Evolutionary conservation across 1,139 yeast genomes (phyloP), one percentile per base, ranked within the genome.

Genomic region (Lodderomyces parapsilosis): DNA sequence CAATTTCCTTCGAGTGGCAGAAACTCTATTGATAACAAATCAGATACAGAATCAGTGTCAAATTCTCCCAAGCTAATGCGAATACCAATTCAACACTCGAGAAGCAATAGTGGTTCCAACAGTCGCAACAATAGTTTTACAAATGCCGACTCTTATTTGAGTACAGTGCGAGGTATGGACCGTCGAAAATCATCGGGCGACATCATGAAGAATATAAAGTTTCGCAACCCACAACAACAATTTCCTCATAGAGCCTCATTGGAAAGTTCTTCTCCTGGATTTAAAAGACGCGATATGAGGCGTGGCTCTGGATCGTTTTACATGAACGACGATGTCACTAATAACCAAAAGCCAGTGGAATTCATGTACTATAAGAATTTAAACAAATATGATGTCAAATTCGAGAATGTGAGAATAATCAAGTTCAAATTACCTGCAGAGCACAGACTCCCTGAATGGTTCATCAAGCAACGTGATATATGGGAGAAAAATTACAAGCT

Each of bases 371-470:
- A 74, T 54, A 67, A 63, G 49, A 68, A 66, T 42, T 47, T 63
- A 36, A 59, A 61, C 43, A 62, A 62, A 49, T 53, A 58, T 41
- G 58, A 63, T 6, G 56, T 57, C 36, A 58, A 58, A 27, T 68
- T 60, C 49, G 73, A 66, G 39, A 64, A 67, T 46, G 72, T 71
- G 17, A 65, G 66, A 31, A 66, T 65, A 27, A 62, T 74, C 9
- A 71, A 66, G 49, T 63, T 85, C 41, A 68, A 68, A 44, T 67
- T 87, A 6, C 95, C 96, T 0, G 67, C 75, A 2, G 87, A 81
- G 44, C 64, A 68, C 23, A 70, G 75, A 40, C 67, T 88, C 27
- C 95, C 96, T 0, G 69, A 62, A 2, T 88, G 96, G 96, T 86
- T 86, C 53, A 66, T 69, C 15, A 63, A 68, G 38, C 84, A 83